Percentiles rank a stretch among this genome's conserved stretches.
Evolutionary conservation across 495 filamentous ascomycete species (phyloP).

Genomic region (Trichoderma gamsii): DNA sequence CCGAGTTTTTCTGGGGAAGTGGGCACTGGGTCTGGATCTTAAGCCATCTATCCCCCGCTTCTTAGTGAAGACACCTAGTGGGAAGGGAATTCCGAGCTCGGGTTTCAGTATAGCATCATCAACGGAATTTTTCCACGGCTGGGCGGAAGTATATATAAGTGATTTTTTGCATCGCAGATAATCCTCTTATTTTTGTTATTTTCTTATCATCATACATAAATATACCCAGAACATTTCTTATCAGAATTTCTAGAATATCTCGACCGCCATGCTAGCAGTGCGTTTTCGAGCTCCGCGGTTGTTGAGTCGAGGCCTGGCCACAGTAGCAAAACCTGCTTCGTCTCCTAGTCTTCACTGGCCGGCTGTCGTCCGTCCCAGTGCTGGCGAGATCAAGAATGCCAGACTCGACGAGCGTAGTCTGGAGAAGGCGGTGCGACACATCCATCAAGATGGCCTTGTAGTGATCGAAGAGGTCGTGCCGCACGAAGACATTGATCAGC

Average conservation of each 20-base stretch:
- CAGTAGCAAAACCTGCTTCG: background rate
- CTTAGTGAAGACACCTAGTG: background rate
- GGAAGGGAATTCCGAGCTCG: slow-evolving; percentile 16
- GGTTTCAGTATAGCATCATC: slow-evolving; percentile 14
- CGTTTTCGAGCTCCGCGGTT: background rate
- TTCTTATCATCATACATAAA: background rate
- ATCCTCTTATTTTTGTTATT: background rate
- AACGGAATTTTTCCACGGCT: background rate
- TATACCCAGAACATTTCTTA: background rate
- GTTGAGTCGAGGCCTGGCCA: background rate
- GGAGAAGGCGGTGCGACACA: slow-evolving; percentile 25
- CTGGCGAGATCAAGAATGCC: slow-evolving; percentile 19
- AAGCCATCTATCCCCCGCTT: background rate
- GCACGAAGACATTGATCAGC: slow-evolving; percentile 2
- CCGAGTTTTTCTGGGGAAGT: slow-evolving; percentile 5
- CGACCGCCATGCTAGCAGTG: background rate
- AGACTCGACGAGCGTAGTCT: slow-evolving; percentile 35
- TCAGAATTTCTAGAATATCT: background rate
- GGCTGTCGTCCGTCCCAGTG: slow-evolving; percentile 19
- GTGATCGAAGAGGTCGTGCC: slow-evolving; percentile 15
- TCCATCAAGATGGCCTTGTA: slow-evolving; percentile 17
- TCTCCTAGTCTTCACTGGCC: slow-evolving; percentile 6
- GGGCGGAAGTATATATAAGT: background rate
- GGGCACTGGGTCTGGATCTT: slow-evolving; percentile 6
- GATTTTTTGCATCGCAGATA: background rate